Evolutionary conservation across 1,284 basidiomycete species (phyloP).

Genomic region (Ganoderma lucidum): DNA sequence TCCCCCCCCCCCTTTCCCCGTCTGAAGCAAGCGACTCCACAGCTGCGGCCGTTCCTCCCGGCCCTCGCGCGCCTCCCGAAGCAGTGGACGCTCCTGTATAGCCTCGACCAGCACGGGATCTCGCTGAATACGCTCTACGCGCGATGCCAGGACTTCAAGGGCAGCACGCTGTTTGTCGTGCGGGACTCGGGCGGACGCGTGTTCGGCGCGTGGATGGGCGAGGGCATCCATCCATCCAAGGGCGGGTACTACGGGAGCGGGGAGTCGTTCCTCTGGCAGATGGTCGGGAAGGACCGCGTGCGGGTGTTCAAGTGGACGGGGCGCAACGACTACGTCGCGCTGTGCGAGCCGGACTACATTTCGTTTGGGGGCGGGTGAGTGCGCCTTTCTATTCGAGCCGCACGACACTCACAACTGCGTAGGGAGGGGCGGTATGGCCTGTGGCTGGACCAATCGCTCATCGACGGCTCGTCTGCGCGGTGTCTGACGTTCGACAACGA

Average conservation of each 20-base stretch:
- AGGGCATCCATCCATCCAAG: slow-evolving; percentile 66
- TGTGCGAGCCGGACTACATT: slow-evolving; percentile 83
- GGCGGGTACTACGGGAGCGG: slow-evolving; percentile 86
- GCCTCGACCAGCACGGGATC: slow-evolving; percentile 95
- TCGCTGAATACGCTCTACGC: slow-evolving; percentile 89
- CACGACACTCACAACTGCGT: background rate
- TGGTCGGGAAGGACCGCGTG: slow-evolving; percentile 51
- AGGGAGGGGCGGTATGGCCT: slow-evolving; percentile 91
- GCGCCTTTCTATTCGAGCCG: slow-evolving; percentile 19
- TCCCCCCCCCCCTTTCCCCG: too few species aligned
- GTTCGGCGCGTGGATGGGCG: slow-evolving; percentile 87
- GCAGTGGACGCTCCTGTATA: slow-evolving; percentile 91
- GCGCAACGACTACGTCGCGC: slow-evolving; percentile 88
- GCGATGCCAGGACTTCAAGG: slow-evolving; percentile 56
- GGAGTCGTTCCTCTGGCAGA: slow-evolving; percentile 88
- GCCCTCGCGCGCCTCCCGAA: slow-evolving; percentile 81
- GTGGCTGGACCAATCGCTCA: slow-evolving; percentile 86
- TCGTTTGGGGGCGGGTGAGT: slow-evolving; percentile 93
- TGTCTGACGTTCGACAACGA: slow-evolving; percentile 93
- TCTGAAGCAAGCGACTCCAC: background rate
- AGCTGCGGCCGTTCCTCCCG: slow-evolving; percentile 82
- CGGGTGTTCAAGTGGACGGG: slow-evolving; percentile 89
- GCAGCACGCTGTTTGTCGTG: slow-evolving; percentile 64
- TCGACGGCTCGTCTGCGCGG: slow-evolving; percentile 83
- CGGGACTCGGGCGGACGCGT: slow-evolving; percentile 66